Evolutionary conservation across 1,139 yeast species (phyloP), one percentile per base, ranked within the genome.

Genomic region (Taphrina populina): DNA sequence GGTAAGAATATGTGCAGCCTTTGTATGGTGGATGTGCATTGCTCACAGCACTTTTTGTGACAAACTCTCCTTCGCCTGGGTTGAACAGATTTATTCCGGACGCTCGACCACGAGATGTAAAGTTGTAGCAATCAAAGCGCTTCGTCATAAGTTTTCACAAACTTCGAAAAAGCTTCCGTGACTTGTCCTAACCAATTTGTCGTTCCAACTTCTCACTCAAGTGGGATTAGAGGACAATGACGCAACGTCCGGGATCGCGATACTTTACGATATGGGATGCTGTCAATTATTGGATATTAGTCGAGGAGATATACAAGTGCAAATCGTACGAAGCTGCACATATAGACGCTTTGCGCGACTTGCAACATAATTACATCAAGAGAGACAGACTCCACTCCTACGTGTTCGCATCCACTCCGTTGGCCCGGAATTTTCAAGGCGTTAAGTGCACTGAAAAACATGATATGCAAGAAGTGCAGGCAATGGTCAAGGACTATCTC

Each of bases 281-380:
- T 5, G 27, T 40, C 45, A 40, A 40, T 13, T 40, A 40, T 27
- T 26, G 45, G 34, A 34, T 27, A n/a, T 24, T 40, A 15, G 32
- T 13, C 2, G 17, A 23, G 3, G 45, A 40, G 34, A 24, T 40
- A 8, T 40, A 26, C 34, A 13, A 13, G 34, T 5, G 11, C 4
- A 34, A 40, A 13, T 32, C 20, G 2, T n/a, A 7, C 11, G 45
- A 40, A 4, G 15, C 20, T 15, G 45, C 45, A 3, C 45, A 40
- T 23, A 7, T 11, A 8, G 27, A 40, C 13, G 33, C 30, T 4
- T 27, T 24, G 4, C 34, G 27, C 13, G 45, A 40, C 4, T 23
- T 40, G 13, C 34, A 27, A 5, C 19, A n/a, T 17, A 13, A 3
- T 15, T 27, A 40, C 13, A 26, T 3, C 20, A 21, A 23, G 11